phyloP scores from a whole-genome alignment of 148 eudicot species.

The Rhododendron kiyosumense region DNA sequence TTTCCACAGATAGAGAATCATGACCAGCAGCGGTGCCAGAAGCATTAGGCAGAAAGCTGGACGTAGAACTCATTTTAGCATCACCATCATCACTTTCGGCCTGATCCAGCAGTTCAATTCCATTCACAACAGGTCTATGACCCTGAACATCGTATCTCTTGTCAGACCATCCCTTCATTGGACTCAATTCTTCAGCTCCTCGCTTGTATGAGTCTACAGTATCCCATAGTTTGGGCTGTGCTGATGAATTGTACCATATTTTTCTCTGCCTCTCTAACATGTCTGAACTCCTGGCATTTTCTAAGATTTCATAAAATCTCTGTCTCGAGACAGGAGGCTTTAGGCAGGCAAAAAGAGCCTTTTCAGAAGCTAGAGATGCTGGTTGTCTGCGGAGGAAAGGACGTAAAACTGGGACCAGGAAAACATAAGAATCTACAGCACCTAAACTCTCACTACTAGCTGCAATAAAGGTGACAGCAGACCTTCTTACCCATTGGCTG shows the following conservation, averaged over 20 bases:
- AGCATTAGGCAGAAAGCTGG: conserved; percentile 45
- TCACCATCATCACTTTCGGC: conserved; percentile 35
- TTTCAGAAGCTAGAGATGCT: conserved; percentile 75
- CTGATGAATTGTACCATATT: conserved; percentile 90
- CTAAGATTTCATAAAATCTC: conserved; percentile 58
- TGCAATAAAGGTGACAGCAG: conserved; percentile 74
- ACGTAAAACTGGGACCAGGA: conserved; percentile 76
- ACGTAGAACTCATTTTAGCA: conserved; percentile 41
- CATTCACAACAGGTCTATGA: conserved; percentile 21
- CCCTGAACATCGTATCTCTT: conserved; percentile 28
- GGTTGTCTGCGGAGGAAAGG: conserved; percentile 87
- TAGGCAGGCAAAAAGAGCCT: conserved; percentile 70
- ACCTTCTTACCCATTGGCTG: conserved; percentile 89
- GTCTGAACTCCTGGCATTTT: conserved; percentile 81
- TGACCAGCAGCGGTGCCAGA: conserved; percentile 44
- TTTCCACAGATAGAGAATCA: conserved; percentile 63
- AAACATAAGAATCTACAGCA: conserved; percentile 90
- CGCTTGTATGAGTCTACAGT: conserved; percentile 1
- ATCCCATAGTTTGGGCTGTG: conserved; percentile 38
- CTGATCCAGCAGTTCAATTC: conserved; percentile 31
- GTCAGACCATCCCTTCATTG: conserved; percentile 61
- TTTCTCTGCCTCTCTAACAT: conserved; percentile 98
- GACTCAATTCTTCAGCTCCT: conserved; percentile 49
- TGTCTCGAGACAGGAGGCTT: conserved; percentile 88
- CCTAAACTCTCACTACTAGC: conserved; percentile 88